Base-by-base conservation (phyloP, 139 green algal species). In the Spirogloea muscicola region DNA sequence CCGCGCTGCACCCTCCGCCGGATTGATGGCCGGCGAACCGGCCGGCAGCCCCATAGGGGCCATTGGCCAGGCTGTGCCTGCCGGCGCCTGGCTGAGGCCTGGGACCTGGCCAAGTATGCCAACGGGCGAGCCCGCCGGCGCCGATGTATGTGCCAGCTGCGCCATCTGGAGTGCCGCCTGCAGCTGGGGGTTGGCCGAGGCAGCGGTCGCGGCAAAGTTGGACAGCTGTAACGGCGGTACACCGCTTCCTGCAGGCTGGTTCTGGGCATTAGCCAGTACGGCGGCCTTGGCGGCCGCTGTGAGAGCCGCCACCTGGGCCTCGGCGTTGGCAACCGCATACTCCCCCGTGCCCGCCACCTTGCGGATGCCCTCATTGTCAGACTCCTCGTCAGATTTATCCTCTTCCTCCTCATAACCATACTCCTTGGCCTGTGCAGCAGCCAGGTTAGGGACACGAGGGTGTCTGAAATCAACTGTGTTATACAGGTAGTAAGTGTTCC, bases 321-420 rank as follows among this genome's bases (percentile, higher is more conserved):
- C 68, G 68, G 21, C 64, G 39, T n/a, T 69, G 60, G 16, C 27
- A 7, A n/a, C n/a, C n/a, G n/a, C n/a, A n/a, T n/a, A 25, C 52
- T 25, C 37, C 41, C 5, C 16, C 63, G 63, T 13, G 6, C 58
- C 46, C 38, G 48, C 71, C 0, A 61, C 71, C 34, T 41, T 65
- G 21, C 62, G 51, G 18, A 82, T 69, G 43, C 70, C 66, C 36
- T 82, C 80, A n/a, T 74, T 66, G 4, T 85, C 82, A 0, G 57
- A 83, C 18, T 86, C 84, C 37, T 80, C 78, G 27, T 84, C 82
- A 34, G 85, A 77, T 29, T 84, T 80, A 10, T 80, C 67, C 43
- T 72, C 55, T 18, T 81, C 81, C 38, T 84, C 82, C 40, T 48
- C 64, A 16, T 79, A 48, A 25, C 83, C 83, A 25, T 76, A 82